These are phyloP conservation scores for Gentiana macrophylla DNA, from an alignment of 257 asterid species.

Conservation along the genomic window DNA sequence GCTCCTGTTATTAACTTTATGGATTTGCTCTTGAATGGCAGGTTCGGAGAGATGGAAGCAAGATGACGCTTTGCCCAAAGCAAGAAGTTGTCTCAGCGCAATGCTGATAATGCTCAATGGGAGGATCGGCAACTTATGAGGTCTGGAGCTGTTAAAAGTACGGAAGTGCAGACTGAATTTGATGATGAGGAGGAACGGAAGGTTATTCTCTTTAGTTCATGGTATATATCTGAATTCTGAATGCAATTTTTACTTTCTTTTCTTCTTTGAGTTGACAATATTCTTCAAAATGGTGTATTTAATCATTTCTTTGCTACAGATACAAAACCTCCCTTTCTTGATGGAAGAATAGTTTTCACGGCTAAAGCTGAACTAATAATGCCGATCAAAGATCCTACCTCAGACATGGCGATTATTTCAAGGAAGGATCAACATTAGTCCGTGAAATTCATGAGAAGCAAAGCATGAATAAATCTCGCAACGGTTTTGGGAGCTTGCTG, in stretches of 20 bases:
- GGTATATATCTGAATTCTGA: slow-evolving; percentile 28
- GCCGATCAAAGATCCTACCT: slow-evolving; percentile 96
- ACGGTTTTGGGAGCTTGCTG: slow-evolving; percentile 93
- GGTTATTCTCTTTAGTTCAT: slow-evolving; percentile 92
- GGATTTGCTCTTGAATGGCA: slow-evolving; percentile 13
- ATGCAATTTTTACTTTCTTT: neutral
- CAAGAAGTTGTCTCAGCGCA: slow-evolving; percentile 83
- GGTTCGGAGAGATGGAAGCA: slow-evolving; percentile 90
- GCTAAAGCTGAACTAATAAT: slow-evolving; percentile 88
- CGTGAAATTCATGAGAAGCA: slow-evolving; percentile 81
- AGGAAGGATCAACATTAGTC: slow-evolving; percentile 69
- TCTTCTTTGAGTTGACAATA: neutral
- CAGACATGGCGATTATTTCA: slow-evolving; percentile 98
- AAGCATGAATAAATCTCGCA: slow-evolving; percentile 71
- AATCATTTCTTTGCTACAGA: slow-evolving; percentile 40
- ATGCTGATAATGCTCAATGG: slow-evolving; percentile 99
- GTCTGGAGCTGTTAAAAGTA: slow-evolving; percentile 95
- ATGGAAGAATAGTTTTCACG: slow-evolving; percentile 86
- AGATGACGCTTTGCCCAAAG: slow-evolving; percentile 95
- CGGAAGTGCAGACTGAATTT: slow-evolving; percentile 90
- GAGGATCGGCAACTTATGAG: slow-evolving; percentile 95
- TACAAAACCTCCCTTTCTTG: slow-evolving; percentile 98
- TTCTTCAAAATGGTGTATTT: slow-evolving; percentile 8
- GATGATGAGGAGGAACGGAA: slow-evolving; percentile 93
- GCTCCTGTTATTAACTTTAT: too few species aligned